Evolutionary conservation across 768 basidiomycete genomes (phyloP).

Genomic region (Kondoa malvinella): DNA sequence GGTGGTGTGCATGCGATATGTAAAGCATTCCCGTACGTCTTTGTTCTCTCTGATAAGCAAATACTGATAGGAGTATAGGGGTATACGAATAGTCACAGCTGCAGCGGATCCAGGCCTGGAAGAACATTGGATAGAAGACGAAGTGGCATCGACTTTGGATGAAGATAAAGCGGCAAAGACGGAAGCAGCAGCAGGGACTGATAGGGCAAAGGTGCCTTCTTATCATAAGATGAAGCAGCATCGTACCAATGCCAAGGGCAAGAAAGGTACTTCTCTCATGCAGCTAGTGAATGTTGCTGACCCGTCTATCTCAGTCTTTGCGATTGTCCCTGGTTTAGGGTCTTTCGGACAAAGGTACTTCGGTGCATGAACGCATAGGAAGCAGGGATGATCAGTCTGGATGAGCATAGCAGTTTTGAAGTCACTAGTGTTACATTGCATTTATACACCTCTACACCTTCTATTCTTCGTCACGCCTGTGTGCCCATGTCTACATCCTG

Average conservation of each 20-base stretch:
- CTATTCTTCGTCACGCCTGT: neutral
- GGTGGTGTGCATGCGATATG: slow-evolving; percentile 64
- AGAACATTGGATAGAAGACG: slow-evolving; percentile 5
- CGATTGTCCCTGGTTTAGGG: neutral
- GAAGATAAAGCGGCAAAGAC: neutral
- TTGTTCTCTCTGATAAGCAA: neutral
- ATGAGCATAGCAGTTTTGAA: neutral
- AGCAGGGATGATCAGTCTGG: too few relatives aligned
- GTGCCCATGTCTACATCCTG: neutral
- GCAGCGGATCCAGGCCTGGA: slow-evolving; percentile 15
- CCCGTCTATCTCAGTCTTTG: neutral
- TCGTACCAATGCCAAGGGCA: neutral
- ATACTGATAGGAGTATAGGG: neutral
- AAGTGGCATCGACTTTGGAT: neutral
- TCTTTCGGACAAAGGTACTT: neutral
- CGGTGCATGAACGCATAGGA: neutral
- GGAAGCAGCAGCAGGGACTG: neutral
- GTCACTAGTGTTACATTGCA: neutral
- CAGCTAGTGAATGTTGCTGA: neutral
- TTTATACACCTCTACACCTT: neutral
- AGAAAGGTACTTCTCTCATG: neutral
- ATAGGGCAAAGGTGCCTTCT: neutral
- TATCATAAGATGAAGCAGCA: neutral
- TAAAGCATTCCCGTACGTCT: slow-evolving; percentile 63
- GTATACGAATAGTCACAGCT: slow-evolving; percentile 15